Percentiles rank a stretch among this genome's conserved stretches.
Evolutionary conservation across 768 basidiomycete genomes (phyloP).

Genomic region (Saitozyma sp.): DNA sequence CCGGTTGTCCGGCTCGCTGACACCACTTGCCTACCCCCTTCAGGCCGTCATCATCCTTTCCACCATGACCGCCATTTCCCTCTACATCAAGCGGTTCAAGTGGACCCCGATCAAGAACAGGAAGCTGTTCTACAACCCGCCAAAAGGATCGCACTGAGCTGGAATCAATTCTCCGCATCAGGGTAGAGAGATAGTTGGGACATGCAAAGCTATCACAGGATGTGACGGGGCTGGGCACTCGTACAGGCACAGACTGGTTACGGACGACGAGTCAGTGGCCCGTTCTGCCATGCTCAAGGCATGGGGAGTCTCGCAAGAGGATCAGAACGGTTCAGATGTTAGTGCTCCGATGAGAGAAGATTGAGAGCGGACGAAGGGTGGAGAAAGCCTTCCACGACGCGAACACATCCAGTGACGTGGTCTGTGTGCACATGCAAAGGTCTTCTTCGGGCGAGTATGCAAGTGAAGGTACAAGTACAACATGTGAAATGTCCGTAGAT

Average conservation of each 20-base stretch:
- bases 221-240: not conserved
- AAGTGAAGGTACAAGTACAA: not conserved
- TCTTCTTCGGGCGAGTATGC: not conserved
- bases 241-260: not conserved
- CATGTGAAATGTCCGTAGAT: not conserved
- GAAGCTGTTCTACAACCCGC: constrained; percentile 64
- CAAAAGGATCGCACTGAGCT: constrained; percentile 19
- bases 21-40: not conserved
- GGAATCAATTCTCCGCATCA: not conserved
- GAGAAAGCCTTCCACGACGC: no score
- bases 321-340: no score
- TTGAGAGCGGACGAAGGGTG: no score
- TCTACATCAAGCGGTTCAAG: constrained; percentile 95
- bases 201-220: not conserved
- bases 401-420: not conserved
- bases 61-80: constrained; percentile 69
- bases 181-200: not conserved
- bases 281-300: not conserved
- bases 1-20: not conserved
- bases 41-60: constrained; percentile 87
- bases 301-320: not conserved
- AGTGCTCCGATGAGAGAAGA: no score
- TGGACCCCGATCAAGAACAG: constrained; percentile 89
- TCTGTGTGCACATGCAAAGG: not conserved
- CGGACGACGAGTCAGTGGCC: not conserved